Conservation (phyloP, 1,139 yeast species). For the Pichia sp. region DNA sequence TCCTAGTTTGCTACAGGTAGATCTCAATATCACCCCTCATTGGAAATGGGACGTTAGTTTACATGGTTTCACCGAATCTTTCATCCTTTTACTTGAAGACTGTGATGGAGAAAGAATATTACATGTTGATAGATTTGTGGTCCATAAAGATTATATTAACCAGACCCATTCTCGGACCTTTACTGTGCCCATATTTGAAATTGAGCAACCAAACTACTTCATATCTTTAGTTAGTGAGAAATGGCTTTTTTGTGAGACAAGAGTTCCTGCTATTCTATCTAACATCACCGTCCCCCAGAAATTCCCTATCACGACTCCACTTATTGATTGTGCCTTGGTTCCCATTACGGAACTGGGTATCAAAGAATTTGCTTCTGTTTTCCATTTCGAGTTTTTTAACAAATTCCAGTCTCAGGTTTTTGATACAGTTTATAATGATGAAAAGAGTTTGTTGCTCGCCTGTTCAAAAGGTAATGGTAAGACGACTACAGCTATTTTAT, state of each 20-base stretch:
- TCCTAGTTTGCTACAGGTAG: slow-evolving; percentile 58
- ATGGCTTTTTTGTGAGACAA: slow-evolving; percentile 77
- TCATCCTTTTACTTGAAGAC: slow-evolving; percentile 73
- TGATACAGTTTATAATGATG: slow-evolving; percentile 52
- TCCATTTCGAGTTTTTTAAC: slow-evolving; percentile 55
- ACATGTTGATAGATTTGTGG: slow-evolving; percentile 50
- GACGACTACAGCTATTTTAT: slow-evolving; percentile 66
- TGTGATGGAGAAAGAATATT: slow-evolving; percentile 76
- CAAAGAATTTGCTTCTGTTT: slow-evolving; percentile 43
- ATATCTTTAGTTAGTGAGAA: slow-evolving; percentile 69
- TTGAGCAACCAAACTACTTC: slow-evolving; percentile 73
- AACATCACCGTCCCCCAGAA: slow-evolving; percentile 60
- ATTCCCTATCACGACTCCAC: slow-evolving; percentile 58
- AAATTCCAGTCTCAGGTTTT: slow-evolving; percentile 69
- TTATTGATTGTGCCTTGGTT: slow-evolving; percentile 47
- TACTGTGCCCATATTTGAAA: slow-evolving; percentile 55
- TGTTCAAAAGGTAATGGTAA: slow-evolving; percentile 76
- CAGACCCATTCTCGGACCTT: slow-evolving; percentile 61
- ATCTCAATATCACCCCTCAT: slow-evolving; percentile 60
- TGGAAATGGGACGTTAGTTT: slow-evolving; percentile 70
- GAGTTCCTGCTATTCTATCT: slow-evolving; percentile 56
- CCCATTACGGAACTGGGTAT: slow-evolving; percentile 46
- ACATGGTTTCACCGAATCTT: slow-evolving; percentile 66
- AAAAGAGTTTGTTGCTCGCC: slow-evolving; percentile 58
- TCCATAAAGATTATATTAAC: slow-evolving; percentile 46